These are phyloP conservation scores for Sphaerulina musiva DNA, from an alignment of 2,329 filamentous ascomycete species.

Conservation along the genomic window DNA sequence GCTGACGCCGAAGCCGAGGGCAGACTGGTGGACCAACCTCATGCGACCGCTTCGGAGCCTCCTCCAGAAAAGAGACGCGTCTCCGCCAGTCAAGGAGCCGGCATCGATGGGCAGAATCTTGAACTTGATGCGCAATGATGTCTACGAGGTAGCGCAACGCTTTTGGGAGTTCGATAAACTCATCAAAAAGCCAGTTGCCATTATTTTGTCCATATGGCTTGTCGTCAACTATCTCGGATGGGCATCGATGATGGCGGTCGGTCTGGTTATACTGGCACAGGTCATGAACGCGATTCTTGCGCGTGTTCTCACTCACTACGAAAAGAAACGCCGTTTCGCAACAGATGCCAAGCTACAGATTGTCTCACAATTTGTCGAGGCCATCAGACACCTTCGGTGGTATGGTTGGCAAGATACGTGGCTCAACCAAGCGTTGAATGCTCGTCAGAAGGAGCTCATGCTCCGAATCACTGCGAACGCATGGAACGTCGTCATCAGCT, in stretches of 20 bases:
- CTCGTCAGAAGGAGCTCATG: slow-evolving; percentile 61
- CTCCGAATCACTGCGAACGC: slow-evolving; percentile 58
- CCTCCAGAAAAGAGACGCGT: slow-evolving; percentile 25
- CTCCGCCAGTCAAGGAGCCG: slow-evolving; percentile 44
- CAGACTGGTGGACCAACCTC: neutral
- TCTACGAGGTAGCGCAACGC: slow-evolving; percentile 69
- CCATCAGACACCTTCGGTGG: slow-evolving; percentile 72
- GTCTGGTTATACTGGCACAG: slow-evolving; percentile 57
- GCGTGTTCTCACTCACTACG: slow-evolving; percentile 58
- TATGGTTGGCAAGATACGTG: slow-evolving; percentile 76
- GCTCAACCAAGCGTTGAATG: slow-evolving; percentile 62
- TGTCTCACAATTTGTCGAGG: slow-evolving; percentile 79
- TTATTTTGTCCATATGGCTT: slow-evolving; percentile 66
- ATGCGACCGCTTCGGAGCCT: slow-evolving; percentile 11
- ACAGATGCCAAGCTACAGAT: slow-evolving; percentile 74
- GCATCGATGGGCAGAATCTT: slow-evolving; percentile 87
- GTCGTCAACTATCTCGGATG: slow-evolving; percentile 75
- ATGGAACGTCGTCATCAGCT: slow-evolving; percentile 57
- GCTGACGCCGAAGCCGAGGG: neutral
- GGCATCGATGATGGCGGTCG: slow-evolving; percentile 65
- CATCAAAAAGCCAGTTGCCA: slow-evolving; percentile 66
- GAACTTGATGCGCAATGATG: slow-evolving; percentile 74
- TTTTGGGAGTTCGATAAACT: slow-evolving; percentile 85
- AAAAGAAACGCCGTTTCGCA: slow-evolving; percentile 62
- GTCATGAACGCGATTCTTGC: slow-evolving; percentile 62